Percentiles rank a stretch among this genome's conserved stretches.
Evolutionary conservation across 768 basidiomycete species (phyloP).

Genomic region (Pisolithus marmoratus): DNA sequence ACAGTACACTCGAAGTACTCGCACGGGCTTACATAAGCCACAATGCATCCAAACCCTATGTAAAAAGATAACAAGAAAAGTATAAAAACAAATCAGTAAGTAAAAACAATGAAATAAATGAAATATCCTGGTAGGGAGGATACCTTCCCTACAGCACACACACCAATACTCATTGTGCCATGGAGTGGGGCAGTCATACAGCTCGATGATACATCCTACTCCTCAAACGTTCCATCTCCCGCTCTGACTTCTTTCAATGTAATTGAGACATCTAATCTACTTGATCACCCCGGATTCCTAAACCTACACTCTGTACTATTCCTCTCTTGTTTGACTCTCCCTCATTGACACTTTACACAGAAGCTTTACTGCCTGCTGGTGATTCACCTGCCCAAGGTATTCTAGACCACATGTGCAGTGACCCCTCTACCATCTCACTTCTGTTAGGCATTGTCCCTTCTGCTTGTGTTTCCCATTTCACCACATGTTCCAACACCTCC

Average conservation of each 20-base stretch:
- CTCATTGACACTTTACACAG: slow-evolving; percentile 26
- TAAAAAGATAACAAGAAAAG: too few relatives aligned
- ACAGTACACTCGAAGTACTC: too few relatives aligned
- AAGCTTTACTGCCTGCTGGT: slow-evolving; percentile 15
- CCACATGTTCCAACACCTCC: slow-evolving; percentile 22
- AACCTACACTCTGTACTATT: slow-evolving; percentile 19
- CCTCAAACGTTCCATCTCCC: slow-evolving; percentile 2
- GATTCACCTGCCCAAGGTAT: slow-evolving; percentile 10
- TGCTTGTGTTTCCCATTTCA: slow-evolving; percentile 22
- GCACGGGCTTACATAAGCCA: too few relatives aligned
- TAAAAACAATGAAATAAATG: too few relatives aligned
- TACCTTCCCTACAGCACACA: too few relatives aligned
- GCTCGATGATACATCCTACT: slow-evolving; percentile 19
- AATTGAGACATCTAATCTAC: slow-evolving; percentile 29
- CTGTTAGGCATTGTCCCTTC: slow-evolving; percentile 23
- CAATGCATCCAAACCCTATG: too few relatives aligned
- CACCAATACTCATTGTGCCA: slow-evolving; percentile 12
- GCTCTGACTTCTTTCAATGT: slow-evolving; percentile 28
- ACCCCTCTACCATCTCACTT: slow-evolving; percentile 22
- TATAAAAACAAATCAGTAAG: too few relatives aligned
- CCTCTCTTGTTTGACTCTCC: slow-evolving; percentile 20
- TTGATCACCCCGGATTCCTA: slow-evolving; percentile 25
- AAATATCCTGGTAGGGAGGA: too few relatives aligned
- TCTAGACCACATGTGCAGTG: slow-evolving; percentile 22
- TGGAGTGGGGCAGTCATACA: slow-evolving; percentile 22